phyloP scores from a whole-genome alignment of 2,329 filamentous ascomycete species.

The Cadophora sp. region DNA sequence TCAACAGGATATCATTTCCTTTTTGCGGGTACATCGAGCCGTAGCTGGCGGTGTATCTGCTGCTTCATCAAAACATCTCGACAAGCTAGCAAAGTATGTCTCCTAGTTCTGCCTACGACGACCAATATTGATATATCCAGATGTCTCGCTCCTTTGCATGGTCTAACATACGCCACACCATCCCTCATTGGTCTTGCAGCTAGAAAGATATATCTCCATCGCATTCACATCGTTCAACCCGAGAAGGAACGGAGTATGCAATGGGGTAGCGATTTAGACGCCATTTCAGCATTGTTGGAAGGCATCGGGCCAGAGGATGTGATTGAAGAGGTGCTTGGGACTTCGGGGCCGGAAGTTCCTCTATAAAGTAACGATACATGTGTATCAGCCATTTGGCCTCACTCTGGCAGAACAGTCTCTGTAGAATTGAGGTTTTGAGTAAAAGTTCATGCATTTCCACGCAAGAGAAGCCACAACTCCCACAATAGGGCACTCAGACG shows the following conservation, averaged over 20 bases:
- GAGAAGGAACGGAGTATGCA: constrained; percentile 86
- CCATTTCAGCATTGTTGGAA: constrained; percentile 71
- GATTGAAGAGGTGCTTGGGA: constrained; percentile 67
- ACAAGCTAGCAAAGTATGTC: constrained; percentile 65
- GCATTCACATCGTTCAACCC: constrained; percentile 72
- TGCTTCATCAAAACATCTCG: constrained; percentile 78
- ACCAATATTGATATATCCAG: constrained; percentile 46
- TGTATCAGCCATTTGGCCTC: neutral
- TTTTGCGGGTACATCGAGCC: constrained; percentile 86
- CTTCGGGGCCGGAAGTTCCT: constrained; percentile 59
- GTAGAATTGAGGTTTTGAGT: neutral
- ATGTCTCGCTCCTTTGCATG: constrained; percentile 82
- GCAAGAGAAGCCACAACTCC: too few relatives aligned
- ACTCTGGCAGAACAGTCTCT: neutral
- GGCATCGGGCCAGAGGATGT: constrained; percentile 66
- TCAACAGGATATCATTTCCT: constrained; percentile 85
- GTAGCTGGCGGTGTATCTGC: constrained; percentile 81
- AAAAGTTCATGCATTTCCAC: too few relatives aligned
- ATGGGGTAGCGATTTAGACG: constrained; percentile 83
- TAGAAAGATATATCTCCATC: constrained; percentile 87
- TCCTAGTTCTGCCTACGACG: neutral
- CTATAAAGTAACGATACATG: constrained; percentile 43
- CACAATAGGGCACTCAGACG: too few relatives aligned
- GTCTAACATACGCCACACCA: constrained; percentile 81
- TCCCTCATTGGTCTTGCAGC: constrained; percentile 83